A percentile compares a stretch with the other conserved stretches of the same genome.
Evolutionary conservation across 176 grass and related monocot species (phyloP).

Genomic region (Lolium multiflorum): DNA sequence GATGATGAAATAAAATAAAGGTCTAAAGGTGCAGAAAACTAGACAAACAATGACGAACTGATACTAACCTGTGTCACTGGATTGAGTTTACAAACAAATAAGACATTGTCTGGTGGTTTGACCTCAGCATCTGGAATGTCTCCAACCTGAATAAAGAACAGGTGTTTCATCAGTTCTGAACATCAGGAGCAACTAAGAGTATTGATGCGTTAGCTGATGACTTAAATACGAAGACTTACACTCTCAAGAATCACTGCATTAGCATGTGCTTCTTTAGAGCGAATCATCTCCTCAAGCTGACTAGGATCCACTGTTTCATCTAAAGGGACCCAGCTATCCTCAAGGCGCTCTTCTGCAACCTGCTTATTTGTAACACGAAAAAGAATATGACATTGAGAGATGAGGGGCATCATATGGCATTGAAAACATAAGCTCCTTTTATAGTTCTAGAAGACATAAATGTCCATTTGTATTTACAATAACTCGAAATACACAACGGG

Average conservation of each 20-base stretch:
- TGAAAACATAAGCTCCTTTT: background rate
- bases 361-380: constrained; percentile 37
- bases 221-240: constrained; percentile 60
- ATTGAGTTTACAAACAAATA: constrained; percentile 99
- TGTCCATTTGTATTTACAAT: background rate
- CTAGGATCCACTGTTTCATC: constrained; percentile 73
- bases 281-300: constrained; percentile 86
- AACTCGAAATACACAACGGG: background rate
- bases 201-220: constrained; percentile 1
- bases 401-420: background rate
- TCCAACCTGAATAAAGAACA: constrained; percentile 67
- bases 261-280: constrained; percentile 87
- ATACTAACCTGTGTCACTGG: constrained; percentile 87
- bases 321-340: constrained; percentile 92
- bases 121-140: constrained; percentile 97
- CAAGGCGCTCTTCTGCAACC: constrained; percentile 83
- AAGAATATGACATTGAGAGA: background rate
- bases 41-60: constrained; percentile 10
- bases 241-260: constrained; percentile 95
- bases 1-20: background rate
- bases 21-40: constrained; percentile 9
- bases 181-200: background rate
- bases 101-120: constrained; percentile 86
- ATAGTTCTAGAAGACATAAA: background rate
- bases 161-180: constrained; percentile 11